These are phyloP conservation scores for Tolypocladium ovalisporum DNA, from an alignment of 2,329 filamentous ascomycete genomes.

Conservation along the genomic window DNA sequence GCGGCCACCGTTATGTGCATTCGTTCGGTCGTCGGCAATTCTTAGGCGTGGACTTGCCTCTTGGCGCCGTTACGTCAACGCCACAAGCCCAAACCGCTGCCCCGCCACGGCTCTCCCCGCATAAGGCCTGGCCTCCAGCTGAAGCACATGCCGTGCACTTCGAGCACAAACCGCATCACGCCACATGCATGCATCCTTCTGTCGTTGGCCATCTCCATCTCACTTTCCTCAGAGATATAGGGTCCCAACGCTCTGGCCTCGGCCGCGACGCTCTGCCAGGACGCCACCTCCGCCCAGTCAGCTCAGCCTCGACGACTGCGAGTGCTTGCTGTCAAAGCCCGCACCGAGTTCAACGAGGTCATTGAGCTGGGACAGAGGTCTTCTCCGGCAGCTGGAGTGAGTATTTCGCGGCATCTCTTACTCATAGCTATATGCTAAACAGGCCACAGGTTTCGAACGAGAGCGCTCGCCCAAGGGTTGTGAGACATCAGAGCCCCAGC, in stretches of 20 bases:
- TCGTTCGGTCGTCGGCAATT: no score
- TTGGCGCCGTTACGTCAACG: background rate
- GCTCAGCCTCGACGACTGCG: background rate
- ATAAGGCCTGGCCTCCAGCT: background rate
- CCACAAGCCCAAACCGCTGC: background rate
- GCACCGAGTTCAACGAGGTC: background rate
- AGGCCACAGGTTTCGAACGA: background rate
- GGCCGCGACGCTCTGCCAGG: background rate
- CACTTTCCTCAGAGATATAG: background rate
- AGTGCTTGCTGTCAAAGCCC: background rate
- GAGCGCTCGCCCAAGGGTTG: background rate
- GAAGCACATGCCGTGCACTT: background rate
- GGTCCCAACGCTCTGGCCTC: background rate
- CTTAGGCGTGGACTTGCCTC: background rate
- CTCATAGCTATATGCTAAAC: background rate
- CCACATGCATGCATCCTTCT: background rate
- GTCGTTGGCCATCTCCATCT: background rate
- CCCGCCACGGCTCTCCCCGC: background rate
- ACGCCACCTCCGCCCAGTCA: background rate
- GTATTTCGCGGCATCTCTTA: background rate
- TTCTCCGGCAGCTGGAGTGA: background rate
- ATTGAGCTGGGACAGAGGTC: background rate
- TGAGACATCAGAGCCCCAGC: background rate
- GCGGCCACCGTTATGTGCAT: no score
- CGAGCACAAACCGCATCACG: background rate